These are phyloP conservation scores for Cornus controversa DNA, from an alignment of 148 eudicot species.

Conservation along the genomic window DNA sequence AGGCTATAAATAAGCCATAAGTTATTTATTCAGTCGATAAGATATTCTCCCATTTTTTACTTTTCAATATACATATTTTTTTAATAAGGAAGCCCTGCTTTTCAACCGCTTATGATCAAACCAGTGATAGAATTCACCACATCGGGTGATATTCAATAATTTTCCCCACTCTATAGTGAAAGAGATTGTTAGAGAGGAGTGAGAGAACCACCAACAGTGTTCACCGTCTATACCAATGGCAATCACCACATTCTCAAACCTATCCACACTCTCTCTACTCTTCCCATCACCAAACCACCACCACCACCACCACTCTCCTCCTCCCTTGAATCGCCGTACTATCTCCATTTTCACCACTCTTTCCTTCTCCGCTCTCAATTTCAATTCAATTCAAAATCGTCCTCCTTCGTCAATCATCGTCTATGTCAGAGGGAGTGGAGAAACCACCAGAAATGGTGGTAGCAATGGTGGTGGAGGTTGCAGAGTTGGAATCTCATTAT, in stretches of 20 bases:
- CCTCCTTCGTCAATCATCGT: slow-evolving; percentile 15
- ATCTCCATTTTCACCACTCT: slow-evolving; percentile 5
- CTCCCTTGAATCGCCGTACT: not conserved
- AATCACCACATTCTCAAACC: slow-evolving; percentile 12
- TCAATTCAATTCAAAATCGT: slow-evolving; percentile 15
- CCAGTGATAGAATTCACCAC: too few species aligned
- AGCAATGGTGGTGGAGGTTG: slow-evolving; percentile 22
- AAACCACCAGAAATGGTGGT: slow-evolving; percentile 9
- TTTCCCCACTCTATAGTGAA: too few species aligned
- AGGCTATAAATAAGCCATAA: too few species aligned
- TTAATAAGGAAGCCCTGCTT: too few species aligned
- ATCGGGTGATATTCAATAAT: too few species aligned
- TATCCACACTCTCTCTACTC: slow-evolving; percentile 4
- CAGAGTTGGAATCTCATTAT: too few species aligned
- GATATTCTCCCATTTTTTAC: too few species aligned
- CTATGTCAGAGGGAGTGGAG: slow-evolving; percentile 27
- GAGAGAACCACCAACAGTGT: too few species aligned
- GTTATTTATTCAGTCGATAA: too few species aligned
- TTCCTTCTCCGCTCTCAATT: slow-evolving; percentile 9
- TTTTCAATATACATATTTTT: too few species aligned
- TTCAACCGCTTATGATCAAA: too few species aligned
- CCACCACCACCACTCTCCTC: not conserved
- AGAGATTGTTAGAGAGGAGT: too few species aligned
- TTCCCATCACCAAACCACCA: slow-evolving; percentile 1
- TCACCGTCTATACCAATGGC: slow-evolving; percentile 25